These are phyloP conservation scores for Paramyrothecium sp. DNA, from an alignment of 2,329 filamentous ascomycete genomes.

Conservation along the genomic window DNA sequence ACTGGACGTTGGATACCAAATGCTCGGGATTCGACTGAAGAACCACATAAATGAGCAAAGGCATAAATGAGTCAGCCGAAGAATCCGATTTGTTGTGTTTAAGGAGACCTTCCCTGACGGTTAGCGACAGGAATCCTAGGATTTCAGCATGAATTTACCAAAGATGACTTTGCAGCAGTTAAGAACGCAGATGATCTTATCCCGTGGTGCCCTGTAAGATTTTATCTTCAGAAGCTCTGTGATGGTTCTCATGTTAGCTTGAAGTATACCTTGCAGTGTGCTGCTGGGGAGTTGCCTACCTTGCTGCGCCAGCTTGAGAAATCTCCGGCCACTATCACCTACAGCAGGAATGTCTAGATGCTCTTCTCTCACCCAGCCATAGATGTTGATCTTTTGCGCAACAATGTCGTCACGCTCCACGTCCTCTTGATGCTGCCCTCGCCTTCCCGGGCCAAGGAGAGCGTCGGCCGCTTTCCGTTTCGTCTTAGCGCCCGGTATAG, in stretches of 20 bases:
- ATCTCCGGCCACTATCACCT: slow-evolving; percentile 82
- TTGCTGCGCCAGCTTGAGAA: slow-evolving; percentile 86
- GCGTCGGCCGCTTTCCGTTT: slow-evolving; percentile 68
- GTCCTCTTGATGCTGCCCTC: slow-evolving; percentile 96
- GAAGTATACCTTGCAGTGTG: not conserved
- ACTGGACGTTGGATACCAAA: slow-evolving; percentile 95
- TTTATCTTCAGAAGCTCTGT: slow-evolving; percentile 92
- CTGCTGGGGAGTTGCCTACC: slow-evolving; percentile 42
- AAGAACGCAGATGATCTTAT: slow-evolving; percentile 97
- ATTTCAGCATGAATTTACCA: slow-evolving; percentile 50
- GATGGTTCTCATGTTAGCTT: slow-evolving; percentile 10
- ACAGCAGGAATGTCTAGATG: slow-evolving; percentile 90
- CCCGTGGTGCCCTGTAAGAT: slow-evolving; percentile 91
- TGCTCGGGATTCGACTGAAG: slow-evolving; percentile 93
- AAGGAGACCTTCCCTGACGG: slow-evolving; percentile 63
- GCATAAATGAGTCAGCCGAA: slow-evolving; percentile 94
- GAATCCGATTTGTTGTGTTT: slow-evolving; percentile 92
- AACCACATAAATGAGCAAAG: slow-evolving; percentile 92
- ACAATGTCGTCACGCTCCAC: slow-evolving; percentile 96
- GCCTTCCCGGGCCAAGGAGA: slow-evolving; percentile 74
- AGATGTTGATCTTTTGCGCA: slow-evolving; percentile 94
- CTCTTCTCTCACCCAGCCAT: slow-evolving; percentile 89
- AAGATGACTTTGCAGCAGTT: slow-evolving; percentile 99
- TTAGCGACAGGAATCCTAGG: not conserved
- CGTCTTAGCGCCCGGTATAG: slow-evolving; percentile 66